phyloP scores from a whole-genome alignment of 768 basidiomycete species.

The Cytidiella melzeri region DNA sequence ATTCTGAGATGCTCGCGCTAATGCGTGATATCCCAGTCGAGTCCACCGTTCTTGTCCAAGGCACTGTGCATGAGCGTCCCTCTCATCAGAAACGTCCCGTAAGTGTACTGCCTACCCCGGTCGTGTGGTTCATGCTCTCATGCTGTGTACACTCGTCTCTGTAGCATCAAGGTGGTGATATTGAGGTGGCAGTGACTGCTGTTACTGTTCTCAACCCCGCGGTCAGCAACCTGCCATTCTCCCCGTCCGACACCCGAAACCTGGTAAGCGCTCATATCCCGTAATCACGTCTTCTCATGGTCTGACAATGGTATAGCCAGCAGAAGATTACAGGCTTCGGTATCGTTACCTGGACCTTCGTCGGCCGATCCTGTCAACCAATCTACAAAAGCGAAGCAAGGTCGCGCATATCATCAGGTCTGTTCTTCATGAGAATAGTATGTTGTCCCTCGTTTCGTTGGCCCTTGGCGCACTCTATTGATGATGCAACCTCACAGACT shows the following conservation, averaged over 20 bases:
- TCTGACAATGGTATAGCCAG: slow-evolving; percentile 21
- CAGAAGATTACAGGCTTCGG: slow-evolving; percentile 79
- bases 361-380: slow-evolving; percentile 62
- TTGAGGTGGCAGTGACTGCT: slow-evolving; percentile 72
- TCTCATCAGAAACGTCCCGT: slow-evolving; percentile 55
- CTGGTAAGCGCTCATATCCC: slow-evolving; percentile 47
- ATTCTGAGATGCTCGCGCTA: slow-evolving; percentile 27
- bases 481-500: slow-evolving; percentile 45
- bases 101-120: slow-evolving; percentile 3
- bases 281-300: background rate
- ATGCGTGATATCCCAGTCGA: slow-evolving; percentile 68
- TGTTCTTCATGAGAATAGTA: slow-evolving; percentile 69
- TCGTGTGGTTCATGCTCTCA: background rate
- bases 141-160: background rate
- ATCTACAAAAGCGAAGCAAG: slow-evolving; percentile 74
- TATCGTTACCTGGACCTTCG: slow-evolving; percentile 90
- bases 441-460: slow-evolving; percentile 15
- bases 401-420: slow-evolving; percentile 77
- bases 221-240: slow-evolving; percentile 66
- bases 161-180: slow-evolving; percentile 61
- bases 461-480: background rate
- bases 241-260: slow-evolving; percentile 70
- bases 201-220: slow-evolving; percentile 81
- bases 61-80: slow-evolving; percentile 63
- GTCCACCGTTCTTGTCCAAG: slow-evolving; percentile 72